These are phyloP conservation scores for Allantophomopsis cytisporea DNA, from an alignment of 2,329 filamentous ascomycete species.

Conservation along the genomic window DNA sequence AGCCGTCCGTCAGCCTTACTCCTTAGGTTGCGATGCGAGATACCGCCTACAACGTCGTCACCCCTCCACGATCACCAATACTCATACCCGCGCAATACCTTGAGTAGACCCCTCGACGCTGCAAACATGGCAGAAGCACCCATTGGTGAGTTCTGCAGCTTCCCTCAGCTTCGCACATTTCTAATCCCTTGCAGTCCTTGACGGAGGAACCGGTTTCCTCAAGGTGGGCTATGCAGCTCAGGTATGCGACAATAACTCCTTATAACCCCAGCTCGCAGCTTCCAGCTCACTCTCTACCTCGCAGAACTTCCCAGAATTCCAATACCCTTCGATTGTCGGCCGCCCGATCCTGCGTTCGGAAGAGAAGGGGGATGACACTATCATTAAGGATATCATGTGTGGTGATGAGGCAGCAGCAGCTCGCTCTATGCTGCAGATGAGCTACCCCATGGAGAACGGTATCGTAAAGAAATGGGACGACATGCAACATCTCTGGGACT, in stretches of 20 bases:
- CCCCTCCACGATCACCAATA: no score
- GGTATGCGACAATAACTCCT: slow-evolving; percentile 27
- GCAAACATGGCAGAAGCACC: slow-evolving; percentile 20
- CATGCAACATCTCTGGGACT: slow-evolving; percentile 99
- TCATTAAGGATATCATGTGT: slow-evolving; percentile 98
- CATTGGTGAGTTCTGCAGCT: slow-evolving; percentile 15
- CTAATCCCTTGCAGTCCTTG: slow-evolving; percentile 57
- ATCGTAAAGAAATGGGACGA: slow-evolving; percentile 99
- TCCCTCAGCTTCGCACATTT: slow-evolving; percentile 4
- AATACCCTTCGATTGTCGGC: slow-evolving; percentile 96
- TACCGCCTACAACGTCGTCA: no score
- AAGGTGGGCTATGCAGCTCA: slow-evolving; percentile 97
- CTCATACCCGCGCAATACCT: no score
- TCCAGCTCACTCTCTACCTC: background rate
- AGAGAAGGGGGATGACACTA: slow-evolving; percentile 57
- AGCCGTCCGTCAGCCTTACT: no score
- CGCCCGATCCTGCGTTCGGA: slow-evolving; percentile 94
- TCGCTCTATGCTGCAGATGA: slow-evolving; percentile 94
- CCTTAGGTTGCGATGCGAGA: no score
- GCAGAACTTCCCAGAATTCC: slow-evolving; percentile 96
- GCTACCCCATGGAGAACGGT: slow-evolving; percentile 99
- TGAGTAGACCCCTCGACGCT: slow-evolving; percentile 1
- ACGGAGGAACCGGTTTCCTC: slow-evolving; percentile 98
- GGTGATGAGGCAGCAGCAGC: slow-evolving; percentile 95
- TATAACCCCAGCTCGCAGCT: slow-evolving; percentile 1